Evolutionary conservation across 2,329 filamentous ascomycete species (phyloP), one percentile per base, ranked within the genome.

Genomic region (Kalmusia sp.): DNA sequence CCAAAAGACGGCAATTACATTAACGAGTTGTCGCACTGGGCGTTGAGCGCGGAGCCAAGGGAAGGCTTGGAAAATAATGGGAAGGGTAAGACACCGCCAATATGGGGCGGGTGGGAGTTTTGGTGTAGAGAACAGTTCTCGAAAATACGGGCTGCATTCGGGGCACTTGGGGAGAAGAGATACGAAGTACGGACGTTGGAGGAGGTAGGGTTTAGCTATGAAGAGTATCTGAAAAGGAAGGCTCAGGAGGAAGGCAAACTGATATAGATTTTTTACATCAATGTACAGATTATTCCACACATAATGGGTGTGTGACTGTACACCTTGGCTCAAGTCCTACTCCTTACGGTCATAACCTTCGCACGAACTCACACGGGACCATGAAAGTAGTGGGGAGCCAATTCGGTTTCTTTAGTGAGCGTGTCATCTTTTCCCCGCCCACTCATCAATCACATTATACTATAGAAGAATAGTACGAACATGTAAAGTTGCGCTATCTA

Each of bases 41-140:
- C 83, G 12, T 69, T 77, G 54, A 72, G 70, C 31, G 81, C 82
- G 1, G 40, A 48, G 3, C 50, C 60, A 25, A 76, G 68, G 11
- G 68, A 73, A 1, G 77, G 71, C 0, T 65, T 81, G 17, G 70
- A 71, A 6, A 76, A 80, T 64, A 57, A 77, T 0, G 78, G 77
- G 0, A 71, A 75, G 12, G 88, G 88, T 2, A 93, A 92, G 72
- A 38, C 82, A 58, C 87, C 91, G 24, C 88, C 88, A 2, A 77
- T 76, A 22, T 97, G 93, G 92, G 82, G 83, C 7, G 83, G 86
- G 40, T 84, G 86, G 72, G 78, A 89, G 62, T 84, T 86, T 47
- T 96, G 91, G 91, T 82, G 89, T 66, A 81, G 93, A 15, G 80
- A 83, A 52, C 80, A 86, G 3, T 90, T 89, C 62, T 80, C 83